phyloP scores from a whole-genome alignment of 495 filamentous ascomycete species.

The Daldinia decipiens region DNA sequence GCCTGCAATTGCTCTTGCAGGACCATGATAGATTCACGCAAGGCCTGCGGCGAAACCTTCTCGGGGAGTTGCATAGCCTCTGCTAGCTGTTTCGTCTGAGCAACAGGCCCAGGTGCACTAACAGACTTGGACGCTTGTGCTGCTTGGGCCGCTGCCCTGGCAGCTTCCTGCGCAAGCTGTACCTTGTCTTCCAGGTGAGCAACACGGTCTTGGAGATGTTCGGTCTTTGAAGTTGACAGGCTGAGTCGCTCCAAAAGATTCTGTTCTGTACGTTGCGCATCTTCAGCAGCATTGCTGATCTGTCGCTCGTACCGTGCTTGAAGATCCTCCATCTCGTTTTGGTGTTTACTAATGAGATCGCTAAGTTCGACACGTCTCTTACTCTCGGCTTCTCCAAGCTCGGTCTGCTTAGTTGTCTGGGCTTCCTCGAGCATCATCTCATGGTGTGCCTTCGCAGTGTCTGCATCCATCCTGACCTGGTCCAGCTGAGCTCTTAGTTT shows the following conservation, averaged over 20 bases:
- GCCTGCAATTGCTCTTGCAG: constrained; percentile 96
- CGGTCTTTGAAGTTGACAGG: constrained; percentile 80
- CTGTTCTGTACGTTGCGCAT: constrained; percentile 73
- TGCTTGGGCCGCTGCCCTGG: constrained; percentile 84
- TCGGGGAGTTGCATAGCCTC: constrained; percentile 71
- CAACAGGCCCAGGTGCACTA: constrained; percentile 52
- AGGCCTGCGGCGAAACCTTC: constrained; percentile 90
- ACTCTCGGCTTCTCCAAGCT: constrained; percentile 70
- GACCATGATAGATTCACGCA: constrained; percentile 94
- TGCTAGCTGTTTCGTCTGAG: constrained; percentile 57
- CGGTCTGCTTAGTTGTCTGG: constrained; percentile 67
- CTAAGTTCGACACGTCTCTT: constrained; percentile 67
- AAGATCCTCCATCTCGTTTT: constrained; percentile 73
- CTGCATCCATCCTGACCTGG: constrained; percentile 74
- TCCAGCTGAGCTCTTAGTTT: constrained; percentile 76
- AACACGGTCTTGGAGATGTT: constrained; percentile 83
- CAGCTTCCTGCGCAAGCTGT: constrained; percentile 89
- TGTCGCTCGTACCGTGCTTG: constrained; percentile 77
- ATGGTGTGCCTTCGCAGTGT: constrained; percentile 75
- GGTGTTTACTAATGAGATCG: constrained; percentile 74
- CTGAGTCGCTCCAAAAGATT: constrained; percentile 75
- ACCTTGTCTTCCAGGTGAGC: constrained; percentile 87
- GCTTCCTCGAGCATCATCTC: constrained; percentile 83
- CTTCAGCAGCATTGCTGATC: constrained; percentile 74
- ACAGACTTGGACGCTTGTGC: constrained; percentile 84